These are phyloP conservation scores for Lachancea sp. DNA, from an alignment of 805 yeast genomes.

Conservation along the genomic window DNA sequence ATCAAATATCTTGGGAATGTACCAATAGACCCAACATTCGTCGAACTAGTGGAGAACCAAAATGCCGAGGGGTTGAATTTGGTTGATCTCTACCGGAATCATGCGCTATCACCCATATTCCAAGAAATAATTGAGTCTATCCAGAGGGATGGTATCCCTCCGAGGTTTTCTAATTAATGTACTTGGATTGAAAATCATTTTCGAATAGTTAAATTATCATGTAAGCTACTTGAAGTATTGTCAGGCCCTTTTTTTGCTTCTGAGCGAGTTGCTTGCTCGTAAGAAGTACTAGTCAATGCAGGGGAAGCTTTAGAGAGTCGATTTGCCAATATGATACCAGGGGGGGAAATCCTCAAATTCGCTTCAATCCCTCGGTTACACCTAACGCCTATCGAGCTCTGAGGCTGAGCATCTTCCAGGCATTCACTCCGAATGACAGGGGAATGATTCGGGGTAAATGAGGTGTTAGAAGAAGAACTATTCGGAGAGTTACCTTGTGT, in stretches of 20 bases:
- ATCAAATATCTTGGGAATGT: slow-evolving; percentile 76
- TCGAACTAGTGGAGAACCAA: slow-evolving; percentile 71
- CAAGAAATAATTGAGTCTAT: slow-evolving; percentile 39
- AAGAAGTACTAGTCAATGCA: slow-evolving; percentile 7
- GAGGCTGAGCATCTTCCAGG: too few relatives aligned
- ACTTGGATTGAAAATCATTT: not conserved
- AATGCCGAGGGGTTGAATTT: slow-evolving; percentile 27
- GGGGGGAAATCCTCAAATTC: not conserved
- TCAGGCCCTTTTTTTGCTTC: not conserved
- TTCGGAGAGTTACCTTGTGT: too few relatives aligned
- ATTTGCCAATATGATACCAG: not conserved
- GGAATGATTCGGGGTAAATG: too few relatives aligned
- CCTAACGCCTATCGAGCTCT: too few relatives aligned
- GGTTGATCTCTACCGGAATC: slow-evolving; percentile 33
- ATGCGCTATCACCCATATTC: slow-evolving; percentile 38
- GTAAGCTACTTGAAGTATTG: not conserved
- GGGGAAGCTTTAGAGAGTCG: slow-evolving; percentile 1
- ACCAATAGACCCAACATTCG: slow-evolving; percentile 91
- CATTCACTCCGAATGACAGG: too few relatives aligned
- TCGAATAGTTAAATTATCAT: slow-evolving; percentile 3
- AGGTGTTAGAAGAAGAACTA: too few relatives aligned
- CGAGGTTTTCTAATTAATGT: slow-evolving; percentile 12
- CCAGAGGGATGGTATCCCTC: slow-evolving; percentile 25
- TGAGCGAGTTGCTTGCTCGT: slow-evolving; percentile 3
- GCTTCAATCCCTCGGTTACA: not conserved